A percentile compares a stretch with the other conserved stretches of the same genome.
Evolutionary conservation across 257 asterid species (phyloP).

Genomic region (Perilla frutescens): DNA sequence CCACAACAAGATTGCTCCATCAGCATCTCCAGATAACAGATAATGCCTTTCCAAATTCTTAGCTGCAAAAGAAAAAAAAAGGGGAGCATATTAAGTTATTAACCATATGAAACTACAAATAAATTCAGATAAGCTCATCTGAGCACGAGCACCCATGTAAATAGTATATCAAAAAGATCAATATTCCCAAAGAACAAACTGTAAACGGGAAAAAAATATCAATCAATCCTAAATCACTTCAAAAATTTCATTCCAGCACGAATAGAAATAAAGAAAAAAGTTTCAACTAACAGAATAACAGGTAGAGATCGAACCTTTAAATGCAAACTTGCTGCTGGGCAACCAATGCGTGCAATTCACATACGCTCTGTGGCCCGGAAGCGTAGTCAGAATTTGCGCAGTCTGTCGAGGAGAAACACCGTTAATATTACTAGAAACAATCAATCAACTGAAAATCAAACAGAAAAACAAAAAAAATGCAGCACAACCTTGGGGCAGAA

Average conservation of each 20-base stretch:
- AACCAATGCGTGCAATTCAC: slow-evolving; percentile 95
- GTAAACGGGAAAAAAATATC: neutral
- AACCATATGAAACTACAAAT: slow-evolving; percentile 12
- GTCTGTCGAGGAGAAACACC: slow-evolving; percentile 46
- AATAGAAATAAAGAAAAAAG: neutral
- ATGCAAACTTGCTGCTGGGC: slow-evolving; percentile 84
- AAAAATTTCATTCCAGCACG: slow-evolving; percentile 10
- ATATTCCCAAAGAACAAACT: neutral
- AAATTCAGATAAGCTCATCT: neutral
- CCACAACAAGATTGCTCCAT: slow-evolving; percentile 84
- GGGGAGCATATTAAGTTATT: neutral
- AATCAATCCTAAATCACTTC: slow-evolving; percentile 6
- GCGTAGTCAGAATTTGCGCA: slow-evolving; percentile 87
- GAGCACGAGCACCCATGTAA: neutral
- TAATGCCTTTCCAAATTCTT: slow-evolving; percentile 61
- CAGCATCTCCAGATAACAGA: slow-evolving; percentile 94
- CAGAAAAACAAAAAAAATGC: too few relatives aligned
- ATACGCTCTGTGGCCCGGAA: slow-evolving; percentile 87
- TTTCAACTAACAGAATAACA: neutral
- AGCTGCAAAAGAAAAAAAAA: slow-evolving; percentile 47
- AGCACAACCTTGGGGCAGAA: slow-evolving; percentile 79
- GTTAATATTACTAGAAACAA: neutral
- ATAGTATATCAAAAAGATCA: neutral
- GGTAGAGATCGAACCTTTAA: slow-evolving; percentile 60
- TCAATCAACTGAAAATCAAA: neutral